Conservation (phyloP, 2,329 filamentous ascomycete species). For the Erysiphe pulchra region DNA sequence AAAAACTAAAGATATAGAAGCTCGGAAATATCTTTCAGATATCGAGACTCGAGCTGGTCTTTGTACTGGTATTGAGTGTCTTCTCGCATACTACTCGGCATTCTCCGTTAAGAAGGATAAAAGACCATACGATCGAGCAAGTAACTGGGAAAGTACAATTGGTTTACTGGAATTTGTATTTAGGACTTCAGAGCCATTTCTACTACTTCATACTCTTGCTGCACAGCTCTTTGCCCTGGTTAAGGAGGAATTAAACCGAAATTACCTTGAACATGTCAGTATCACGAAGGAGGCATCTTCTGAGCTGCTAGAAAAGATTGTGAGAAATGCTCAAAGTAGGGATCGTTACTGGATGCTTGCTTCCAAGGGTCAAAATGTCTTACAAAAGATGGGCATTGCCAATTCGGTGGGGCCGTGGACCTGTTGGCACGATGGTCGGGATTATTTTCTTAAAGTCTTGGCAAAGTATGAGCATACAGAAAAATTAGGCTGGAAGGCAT, state of each 20-base stretch:
- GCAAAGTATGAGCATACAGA: conserved; percentile 21
- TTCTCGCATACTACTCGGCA: conserved; percentile 11
- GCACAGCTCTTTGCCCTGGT: conserved; percentile 20
- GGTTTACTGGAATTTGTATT: conserved; percentile 20
- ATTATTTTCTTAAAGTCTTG: conserved; percentile 19
- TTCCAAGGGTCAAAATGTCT: conserved; percentile 10
- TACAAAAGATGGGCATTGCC: conserved; percentile 15
- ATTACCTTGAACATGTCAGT: conserved; percentile 10
- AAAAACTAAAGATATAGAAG: conserved; percentile 4
- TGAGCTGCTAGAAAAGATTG: conserved; percentile 12
- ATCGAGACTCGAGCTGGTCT: conserved; percentile 8
- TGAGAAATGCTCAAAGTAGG: conserved; percentile 9
- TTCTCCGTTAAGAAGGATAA: conserved; percentile 6
- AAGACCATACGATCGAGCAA: conserved; percentile 1
- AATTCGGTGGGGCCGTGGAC: conserved; percentile 16
- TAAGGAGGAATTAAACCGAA: conserved; percentile 17
- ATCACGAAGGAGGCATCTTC: background rate
- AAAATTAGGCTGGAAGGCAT: conserved; percentile 14
- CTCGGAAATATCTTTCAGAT: conserved; percentile 4
- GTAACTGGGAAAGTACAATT: conserved; percentile 21
- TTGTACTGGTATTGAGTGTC: conserved; percentile 9
- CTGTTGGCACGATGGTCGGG: conserved; percentile 18
- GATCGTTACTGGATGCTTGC: conserved; percentile 7
- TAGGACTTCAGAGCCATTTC: conserved; percentile 13
- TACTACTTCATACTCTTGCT: conserved; percentile 18